Evolutionary conservation across 768 basidiomycete genomes (phyloP).

Genomic region (Hygrocybe coccinea): DNA sequence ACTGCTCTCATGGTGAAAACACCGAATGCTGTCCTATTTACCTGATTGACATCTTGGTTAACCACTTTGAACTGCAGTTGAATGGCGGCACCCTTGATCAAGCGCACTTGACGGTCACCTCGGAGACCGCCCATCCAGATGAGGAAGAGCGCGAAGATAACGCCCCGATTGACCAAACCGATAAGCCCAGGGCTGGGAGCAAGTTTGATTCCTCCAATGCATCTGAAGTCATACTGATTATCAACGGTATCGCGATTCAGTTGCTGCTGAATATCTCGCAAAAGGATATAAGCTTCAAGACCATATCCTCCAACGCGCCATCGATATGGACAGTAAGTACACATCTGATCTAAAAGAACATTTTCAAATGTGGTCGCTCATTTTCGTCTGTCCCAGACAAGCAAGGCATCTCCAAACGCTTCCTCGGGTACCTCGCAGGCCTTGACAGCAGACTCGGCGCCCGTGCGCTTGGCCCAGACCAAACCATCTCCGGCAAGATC

Average conservation of each 20-base stretch:
- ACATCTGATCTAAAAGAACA: no score
- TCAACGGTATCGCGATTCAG: conserved; percentile 29
- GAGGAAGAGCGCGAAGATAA: conserved; percentile 40
- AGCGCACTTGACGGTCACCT: conserved; percentile 61
- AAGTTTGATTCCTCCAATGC: conserved; percentile 20
- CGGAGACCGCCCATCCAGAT: conserved; percentile 57
- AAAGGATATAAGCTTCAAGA: conserved; percentile 84
- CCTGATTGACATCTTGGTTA: no score
- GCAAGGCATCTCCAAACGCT: conserved; percentile 83
- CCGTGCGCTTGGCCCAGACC: conserved; percentile 69
- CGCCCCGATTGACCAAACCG: conserved; percentile 65
- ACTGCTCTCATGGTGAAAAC: conserved; percentile 73
- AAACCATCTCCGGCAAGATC: conserved; percentile 74
- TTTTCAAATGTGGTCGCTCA: neutral
- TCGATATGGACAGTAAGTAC: conserved; percentile 66
- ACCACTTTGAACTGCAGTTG: conserved; percentile 44
- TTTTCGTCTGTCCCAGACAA: conserved; percentile 42
- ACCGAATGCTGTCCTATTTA: no score
- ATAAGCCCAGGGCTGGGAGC: conserved; percentile 90
- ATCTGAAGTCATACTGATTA: neutral
- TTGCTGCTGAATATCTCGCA: conserved; percentile 92
- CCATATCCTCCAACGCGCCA: conserved; percentile 68
- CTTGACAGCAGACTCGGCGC: conserved; percentile 70
- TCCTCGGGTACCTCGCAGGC: conserved; percentile 71
- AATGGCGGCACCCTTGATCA: conserved; percentile 78